Percentiles rank a stretch among this genome's conserved stretches.
Evolutionary conservation across 2,329 filamentous ascomycete species (phyloP).

Genomic region (Diaporthe caulivora): DNA sequence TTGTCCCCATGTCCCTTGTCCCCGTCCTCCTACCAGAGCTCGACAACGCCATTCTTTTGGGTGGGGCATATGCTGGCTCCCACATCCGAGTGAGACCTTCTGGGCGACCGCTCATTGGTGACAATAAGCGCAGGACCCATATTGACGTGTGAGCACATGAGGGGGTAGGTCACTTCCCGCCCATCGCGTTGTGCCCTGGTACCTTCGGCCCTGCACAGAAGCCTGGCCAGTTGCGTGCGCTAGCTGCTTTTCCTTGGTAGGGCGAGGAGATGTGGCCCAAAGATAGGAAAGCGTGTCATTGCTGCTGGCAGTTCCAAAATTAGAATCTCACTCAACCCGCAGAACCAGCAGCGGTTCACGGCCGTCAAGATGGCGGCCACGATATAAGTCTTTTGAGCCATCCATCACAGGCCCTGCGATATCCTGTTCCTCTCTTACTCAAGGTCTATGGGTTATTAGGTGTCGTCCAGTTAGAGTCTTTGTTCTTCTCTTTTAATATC

Average conservation of each 20-base stretch:
- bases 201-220: slow-evolving; percentile 32
- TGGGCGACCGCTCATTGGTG: slow-evolving; percentile 45
- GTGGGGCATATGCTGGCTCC: slow-evolving; percentile 48
- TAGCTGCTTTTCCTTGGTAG: slow-evolving; percentile 43
- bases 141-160: slow-evolving; percentile 38
- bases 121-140: slow-evolving; percentile 46
- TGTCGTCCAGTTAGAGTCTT: slow-evolving; percentile 61
- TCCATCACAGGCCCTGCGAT: slow-evolving; percentile 53
- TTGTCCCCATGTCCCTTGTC: slow-evolving; percentile 39
- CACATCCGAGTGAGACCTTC: slow-evolving; percentile 47
- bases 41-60: slow-evolving; percentile 39
- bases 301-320: slow-evolving; percentile 51
- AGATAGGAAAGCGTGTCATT: slow-evolving; percentile 56
- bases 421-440: slow-evolving; percentile 57
- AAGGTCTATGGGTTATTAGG: slow-evolving; percentile 61
- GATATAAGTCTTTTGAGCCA: slow-evolving; percentile 69
- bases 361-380: slow-evolving; percentile 59
- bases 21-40: slow-evolving; percentile 38
- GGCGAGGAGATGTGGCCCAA: slow-evolving; percentile 45
- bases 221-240: slow-evolving; percentile 40
- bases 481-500: slow-evolving; percentile 52
- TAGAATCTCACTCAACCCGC: slow-evolving; percentile 56
- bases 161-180: slow-evolving; percentile 35
- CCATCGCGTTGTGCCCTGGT: slow-evolving; percentile 21
- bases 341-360: slow-evolving; percentile 47